A percentile compares a stretch with the other conserved stretches of the same genome.
Conservation (phyloP, 257 asterid species). For the Solanum stenotomum region DNA sequence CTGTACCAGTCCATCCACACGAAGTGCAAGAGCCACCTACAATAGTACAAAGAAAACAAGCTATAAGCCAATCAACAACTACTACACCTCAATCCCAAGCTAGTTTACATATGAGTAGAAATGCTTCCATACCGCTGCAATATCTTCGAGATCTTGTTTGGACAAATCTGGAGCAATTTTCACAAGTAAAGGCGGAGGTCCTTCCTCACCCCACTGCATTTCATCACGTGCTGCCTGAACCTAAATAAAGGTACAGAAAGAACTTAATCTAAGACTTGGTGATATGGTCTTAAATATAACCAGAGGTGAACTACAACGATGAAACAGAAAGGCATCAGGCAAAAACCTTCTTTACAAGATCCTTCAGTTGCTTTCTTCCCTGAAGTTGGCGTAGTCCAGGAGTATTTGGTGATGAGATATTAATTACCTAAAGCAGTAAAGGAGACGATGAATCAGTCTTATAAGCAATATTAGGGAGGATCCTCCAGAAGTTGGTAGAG, state of each 20-base stretch:
- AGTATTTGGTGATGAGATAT: conserved; percentile 92
- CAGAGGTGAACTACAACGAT: background rate
- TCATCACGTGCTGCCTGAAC: conserved; percentile 98
- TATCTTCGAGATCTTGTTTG: conserved; percentile 91
- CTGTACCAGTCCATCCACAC: conserved; percentile 90
- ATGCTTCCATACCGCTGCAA: conserved; percentile 64
- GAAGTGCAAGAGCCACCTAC: conserved; percentile 95
- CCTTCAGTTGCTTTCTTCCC: conserved; percentile 94
- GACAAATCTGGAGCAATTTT: conserved; percentile 98
- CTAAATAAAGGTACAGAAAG: conserved; percentile 21
- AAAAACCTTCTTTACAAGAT: conserved; percentile 85
- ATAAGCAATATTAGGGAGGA: background rate
- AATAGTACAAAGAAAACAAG: conserved; percentile 13
- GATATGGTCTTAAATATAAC: background rate
- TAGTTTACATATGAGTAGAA: background rate
- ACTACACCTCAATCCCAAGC: background rate
- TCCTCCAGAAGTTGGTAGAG: background rate
- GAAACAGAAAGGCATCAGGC: background rate
- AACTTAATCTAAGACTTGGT: background rate
- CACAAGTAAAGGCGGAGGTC: conserved; percentile 94
- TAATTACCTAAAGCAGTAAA: conserved; percentile 54
- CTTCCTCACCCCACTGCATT: conserved; percentile 99
- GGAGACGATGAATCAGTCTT: background rate
- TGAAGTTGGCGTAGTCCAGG: conserved; percentile 98
- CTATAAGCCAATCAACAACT: background rate